Percentiles rank a stretch among this genome's conserved stretches.
phyloP scores from a whole-genome alignment of 768 basidiomycete species.

The Macrolepiota fuliginosa region DNA sequence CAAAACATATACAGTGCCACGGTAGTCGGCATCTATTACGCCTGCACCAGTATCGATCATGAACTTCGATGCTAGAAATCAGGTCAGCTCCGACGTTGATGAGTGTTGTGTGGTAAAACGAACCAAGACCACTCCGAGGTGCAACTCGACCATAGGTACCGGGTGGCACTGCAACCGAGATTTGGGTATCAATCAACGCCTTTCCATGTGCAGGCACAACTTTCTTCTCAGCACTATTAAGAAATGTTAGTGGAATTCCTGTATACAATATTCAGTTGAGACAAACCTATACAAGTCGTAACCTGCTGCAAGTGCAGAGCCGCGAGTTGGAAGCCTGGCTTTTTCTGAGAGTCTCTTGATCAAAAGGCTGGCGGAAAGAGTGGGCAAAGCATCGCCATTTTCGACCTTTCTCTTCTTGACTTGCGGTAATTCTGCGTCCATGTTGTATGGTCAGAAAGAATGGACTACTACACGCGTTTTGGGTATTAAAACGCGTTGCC shows the following conservation, averaged over 20 bases:
- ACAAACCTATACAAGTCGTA: conserved; percentile 93
- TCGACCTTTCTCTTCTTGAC: conserved; percentile 63
- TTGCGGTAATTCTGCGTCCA: conserved; percentile 28
- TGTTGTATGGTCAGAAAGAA: conserved; percentile 15
- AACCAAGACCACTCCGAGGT: conserved; percentile 92
- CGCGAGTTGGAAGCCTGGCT: conserved; percentile 83
- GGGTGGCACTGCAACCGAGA: conserved; percentile 89
- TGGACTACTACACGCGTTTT: conserved; percentile 11
- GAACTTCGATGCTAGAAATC: conserved; percentile 82
- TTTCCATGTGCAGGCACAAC: conserved; percentile 86
- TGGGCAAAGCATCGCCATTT: conserved; percentile 27
- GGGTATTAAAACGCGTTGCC: conserved; percentile 29
- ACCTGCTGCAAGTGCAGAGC: conserved; percentile 84
- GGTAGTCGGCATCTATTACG: conserved; percentile 95
- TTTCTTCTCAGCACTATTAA: conserved; percentile 76
- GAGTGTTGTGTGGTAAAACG: conserved; percentile 21
- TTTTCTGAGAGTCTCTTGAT: conserved; percentile 84
- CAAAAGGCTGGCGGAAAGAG: conserved; percentile 55
- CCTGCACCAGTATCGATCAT: conserved; percentile 99
- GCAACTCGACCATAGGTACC: conserved; percentile 98
- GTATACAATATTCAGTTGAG: conserved; percentile 7
- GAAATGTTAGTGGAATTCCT: conserved; percentile 5
- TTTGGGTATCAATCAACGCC: conserved; percentile 86
- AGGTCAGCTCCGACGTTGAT: background rate
- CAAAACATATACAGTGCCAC: conserved; percentile 87